Percentiles rank a stretch among this genome's conserved stretches.
Conservation (phyloP, 768 basidiomycete species). For the Dendrothele bispora region DNA sequence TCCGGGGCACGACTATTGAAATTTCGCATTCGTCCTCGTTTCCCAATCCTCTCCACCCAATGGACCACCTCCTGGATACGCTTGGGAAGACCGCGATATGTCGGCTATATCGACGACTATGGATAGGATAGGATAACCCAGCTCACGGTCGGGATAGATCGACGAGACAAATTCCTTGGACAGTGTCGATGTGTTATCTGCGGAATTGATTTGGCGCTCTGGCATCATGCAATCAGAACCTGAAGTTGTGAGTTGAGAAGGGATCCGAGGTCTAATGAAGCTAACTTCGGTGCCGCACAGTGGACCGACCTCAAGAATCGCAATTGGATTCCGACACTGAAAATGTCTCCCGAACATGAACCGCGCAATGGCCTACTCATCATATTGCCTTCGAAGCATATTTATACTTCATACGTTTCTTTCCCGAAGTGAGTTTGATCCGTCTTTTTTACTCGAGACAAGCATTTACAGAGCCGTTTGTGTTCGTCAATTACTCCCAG, state of each 20-base stretch:
- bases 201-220: slow-evolving; percentile 7
- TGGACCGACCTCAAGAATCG: slow-evolving; percentile 20
- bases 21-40: slow-evolving; percentile 16
- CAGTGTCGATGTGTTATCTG: slow-evolving; percentile 15
- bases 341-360: slow-evolving; percentile 16
- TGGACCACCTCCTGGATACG: slow-evolving; percentile 19
- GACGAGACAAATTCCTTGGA: slow-evolving; percentile 20
- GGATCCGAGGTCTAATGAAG: slow-evolving; percentile 9
- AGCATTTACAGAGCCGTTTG: slow-evolving; percentile 20
- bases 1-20: too few relatives aligned
- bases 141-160: slow-evolving; percentile 17
- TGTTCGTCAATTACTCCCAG: slow-evolving; percentile 30
- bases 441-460: slow-evolving; percentile 9
- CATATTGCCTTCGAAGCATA: slow-evolving; percentile 15
- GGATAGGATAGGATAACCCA: too few relatives aligned
- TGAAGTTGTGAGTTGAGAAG: slow-evolving; percentile 7
- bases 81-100: slow-evolving; percentile 13
- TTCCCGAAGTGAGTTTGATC: slow-evolving; percentile 21
- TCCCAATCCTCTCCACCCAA: slow-evolving; percentile 19
- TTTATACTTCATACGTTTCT: slow-evolving; percentile 24
- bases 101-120: slow-evolving; percentile 19
- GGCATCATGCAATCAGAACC: slow-evolving; percentile 14
- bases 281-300: slow-evolving; percentile 16
- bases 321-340: slow-evolving; percentile 22
- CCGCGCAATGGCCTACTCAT: slow-evolving; percentile 23